Percentiles rank a stretch among this genome's conserved stretches.
Evolutionary conservation across 179 eudicot genomes (phyloP).

Genomic region (Kewa caespitosa): DNA sequence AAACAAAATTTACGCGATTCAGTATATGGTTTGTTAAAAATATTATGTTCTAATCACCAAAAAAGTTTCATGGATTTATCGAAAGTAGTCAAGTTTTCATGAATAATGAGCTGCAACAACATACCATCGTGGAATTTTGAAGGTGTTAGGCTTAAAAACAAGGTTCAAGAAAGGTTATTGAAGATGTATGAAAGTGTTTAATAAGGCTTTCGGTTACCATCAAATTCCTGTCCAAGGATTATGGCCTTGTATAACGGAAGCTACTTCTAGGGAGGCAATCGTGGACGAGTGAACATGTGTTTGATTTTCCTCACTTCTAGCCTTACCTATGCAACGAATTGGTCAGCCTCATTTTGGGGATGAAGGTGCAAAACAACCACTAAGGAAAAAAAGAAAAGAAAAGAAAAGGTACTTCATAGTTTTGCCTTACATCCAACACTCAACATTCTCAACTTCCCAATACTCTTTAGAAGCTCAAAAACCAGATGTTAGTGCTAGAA

Average conservation of each 20-base stretch:
- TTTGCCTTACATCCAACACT: too few species aligned
- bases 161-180: conserved; percentile 12
- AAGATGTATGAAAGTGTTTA: conserved; percentile 7
- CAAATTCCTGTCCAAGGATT: not conserved
- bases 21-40: not conserved
- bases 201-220: not conserved
- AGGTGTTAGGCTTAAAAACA: not conserved
- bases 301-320: not conserved
- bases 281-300: conserved; percentile 6
- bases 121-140: conserved; percentile 24
- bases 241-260: not conserved
- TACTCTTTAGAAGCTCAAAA: too few species aligned
- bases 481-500: too few species aligned
- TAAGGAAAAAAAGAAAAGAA: too few species aligned
- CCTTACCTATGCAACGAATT: not conserved
- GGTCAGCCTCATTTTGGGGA: not conserved
- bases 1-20: not conserved
- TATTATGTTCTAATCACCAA: not conserved
- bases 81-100: too few species aligned
- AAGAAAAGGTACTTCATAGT: too few species aligned
- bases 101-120: not conserved
- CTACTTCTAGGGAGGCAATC: not conserved
- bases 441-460: too few species aligned
- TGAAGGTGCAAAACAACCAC: too few species aligned
- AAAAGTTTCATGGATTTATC: not conserved